Conservation (phyloP, 2,329 filamentous ascomycete genomes). For the Cytospora piceae region DNA sequence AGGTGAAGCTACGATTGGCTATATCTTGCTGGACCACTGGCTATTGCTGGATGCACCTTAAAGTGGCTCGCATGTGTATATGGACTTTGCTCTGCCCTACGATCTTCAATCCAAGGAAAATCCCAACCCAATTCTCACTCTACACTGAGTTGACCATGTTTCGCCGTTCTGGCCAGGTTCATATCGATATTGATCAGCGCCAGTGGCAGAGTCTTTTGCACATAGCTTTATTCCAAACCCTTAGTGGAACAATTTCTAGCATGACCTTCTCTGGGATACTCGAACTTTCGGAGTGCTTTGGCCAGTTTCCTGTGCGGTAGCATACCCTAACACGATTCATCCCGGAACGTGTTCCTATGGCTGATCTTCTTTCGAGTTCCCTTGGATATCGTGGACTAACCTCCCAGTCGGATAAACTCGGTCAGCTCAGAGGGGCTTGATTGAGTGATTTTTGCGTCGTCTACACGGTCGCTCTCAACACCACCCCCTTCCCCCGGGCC, state of each 20-base stretch:
- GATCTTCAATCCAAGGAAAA: background rate
- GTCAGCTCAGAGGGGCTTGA: background rate
- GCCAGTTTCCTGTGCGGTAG: background rate
- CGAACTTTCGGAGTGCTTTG: background rate
- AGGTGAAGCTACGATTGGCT: conserved; percentile 7
- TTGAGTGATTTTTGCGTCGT: background rate
- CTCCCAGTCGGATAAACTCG: background rate
- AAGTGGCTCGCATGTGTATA: conserved; percentile 9
- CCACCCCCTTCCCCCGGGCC: background rate
- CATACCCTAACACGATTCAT: background rate
- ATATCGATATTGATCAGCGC: background rate
- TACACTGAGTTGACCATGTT: background rate
- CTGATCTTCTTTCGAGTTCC: background rate
- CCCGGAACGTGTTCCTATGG: background rate
- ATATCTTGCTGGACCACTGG: conserved; percentile 13
- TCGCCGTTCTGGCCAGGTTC: background rate
- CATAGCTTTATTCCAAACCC: background rate
- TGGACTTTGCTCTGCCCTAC: conserved; percentile 9
- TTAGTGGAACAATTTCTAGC: background rate
- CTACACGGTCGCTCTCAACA: background rate
- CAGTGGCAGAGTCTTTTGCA: background rate
- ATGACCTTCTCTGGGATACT: no score
- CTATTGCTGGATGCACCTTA: conserved; percentile 19
- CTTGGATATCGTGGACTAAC: background rate
- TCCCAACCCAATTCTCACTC: background rate